These are phyloP conservation scores for Endocalyx cinctus DNA, from an alignment of 2,329 filamentous ascomycete genomes.

Conservation along the genomic window DNA sequence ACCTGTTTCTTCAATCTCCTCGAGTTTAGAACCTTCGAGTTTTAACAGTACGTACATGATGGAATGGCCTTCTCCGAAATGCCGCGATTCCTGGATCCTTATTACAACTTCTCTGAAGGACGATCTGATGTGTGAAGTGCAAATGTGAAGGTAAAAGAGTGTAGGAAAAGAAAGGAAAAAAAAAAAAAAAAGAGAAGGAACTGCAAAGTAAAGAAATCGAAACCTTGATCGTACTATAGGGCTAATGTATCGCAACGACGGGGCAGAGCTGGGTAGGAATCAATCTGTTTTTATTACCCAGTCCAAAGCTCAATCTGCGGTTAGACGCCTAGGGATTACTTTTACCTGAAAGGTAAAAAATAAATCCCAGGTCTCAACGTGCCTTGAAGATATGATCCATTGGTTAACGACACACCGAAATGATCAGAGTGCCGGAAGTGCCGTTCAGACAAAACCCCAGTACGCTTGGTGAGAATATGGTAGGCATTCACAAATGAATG, in stretches of 20 bases:
- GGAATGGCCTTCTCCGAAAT: too few relatives aligned
- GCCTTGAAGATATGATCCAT: slow-evolving; percentile 15
- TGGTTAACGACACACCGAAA: slow-evolving; percentile 24
- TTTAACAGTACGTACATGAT: too few relatives aligned
- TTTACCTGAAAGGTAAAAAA: too few relatives aligned
- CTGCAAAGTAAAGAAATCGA: background rate
- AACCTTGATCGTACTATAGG: background rate
- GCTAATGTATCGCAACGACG: background rate
- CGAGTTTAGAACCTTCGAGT: too few relatives aligned
- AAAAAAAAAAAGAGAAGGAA: background rate
- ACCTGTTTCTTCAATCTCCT: too few relatives aligned
- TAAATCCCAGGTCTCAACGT: too few relatives aligned
- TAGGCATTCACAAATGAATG: slow-evolving; percentile 12
- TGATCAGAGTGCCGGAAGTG: slow-evolving; percentile 31
- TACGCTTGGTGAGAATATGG: slow-evolving; percentile 9
- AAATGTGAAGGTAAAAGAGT: slow-evolving; percentile 1
- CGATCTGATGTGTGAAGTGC: slow-evolving; percentile 1
- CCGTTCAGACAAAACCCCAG: slow-evolving; percentile 32
- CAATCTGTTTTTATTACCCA: background rate
- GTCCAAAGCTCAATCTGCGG: too few relatives aligned
- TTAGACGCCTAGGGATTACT: too few relatives aligned
- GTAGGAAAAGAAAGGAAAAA: background rate
- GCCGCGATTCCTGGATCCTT: too few relatives aligned
- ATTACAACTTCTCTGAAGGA: too few relatives aligned
- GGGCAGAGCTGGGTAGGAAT: background rate